Conservation (phyloP, 768 basidiomycete genomes). For the Tubosaeta sp. region DNA sequence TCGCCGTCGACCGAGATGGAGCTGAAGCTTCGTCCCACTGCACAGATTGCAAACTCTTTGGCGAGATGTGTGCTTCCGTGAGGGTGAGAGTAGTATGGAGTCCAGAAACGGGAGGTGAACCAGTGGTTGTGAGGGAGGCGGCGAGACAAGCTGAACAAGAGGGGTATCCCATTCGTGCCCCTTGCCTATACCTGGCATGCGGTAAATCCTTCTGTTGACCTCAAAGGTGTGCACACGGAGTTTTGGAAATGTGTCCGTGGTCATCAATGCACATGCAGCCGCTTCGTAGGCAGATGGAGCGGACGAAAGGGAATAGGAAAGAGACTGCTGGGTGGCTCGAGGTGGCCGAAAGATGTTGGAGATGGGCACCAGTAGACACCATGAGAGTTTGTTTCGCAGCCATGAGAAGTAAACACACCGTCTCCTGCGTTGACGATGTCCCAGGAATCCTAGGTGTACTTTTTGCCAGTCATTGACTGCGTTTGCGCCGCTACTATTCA, state of each 20-base stretch:
- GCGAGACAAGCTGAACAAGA: conserved; percentile 18
- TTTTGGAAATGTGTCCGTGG: conserved; percentile 98
- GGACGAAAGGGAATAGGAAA: conserved; percentile 43
- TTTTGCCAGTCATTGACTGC: conserved; percentile 93
- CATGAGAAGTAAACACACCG: conserved; percentile 44
- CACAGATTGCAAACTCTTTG: conserved; percentile 77
- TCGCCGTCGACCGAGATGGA: conserved; percentile 61
- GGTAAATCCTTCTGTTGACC: conserved; percentile 65
- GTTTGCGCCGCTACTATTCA: conserved; percentile 97
- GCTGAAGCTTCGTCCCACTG: conserved; percentile 93
- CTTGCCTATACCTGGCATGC: conserved; percentile 96
- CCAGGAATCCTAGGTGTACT: conserved; percentile 89
- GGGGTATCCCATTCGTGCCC: conserved; percentile 85
- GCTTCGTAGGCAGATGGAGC: conserved; percentile 78
- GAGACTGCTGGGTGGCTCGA: conserved; percentile 38
- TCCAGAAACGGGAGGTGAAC: conserved; percentile 31
- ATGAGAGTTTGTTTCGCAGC: conserved; percentile 66
- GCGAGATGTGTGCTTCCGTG: conserved; percentile 86
- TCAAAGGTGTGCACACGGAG: conserved; percentile 75
- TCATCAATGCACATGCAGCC: conserved; percentile 93
- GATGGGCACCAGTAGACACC: conserved; percentile 99
- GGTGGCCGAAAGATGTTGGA: conserved; percentile 73
- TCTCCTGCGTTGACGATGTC: conserved; percentile 81
- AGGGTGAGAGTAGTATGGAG: conserved; percentile 91
- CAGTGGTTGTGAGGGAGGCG: not conserved